Evolutionary conservation across 139 green algal genomes (phyloP).

Genomic region (Chlorella sp.): DNA sequence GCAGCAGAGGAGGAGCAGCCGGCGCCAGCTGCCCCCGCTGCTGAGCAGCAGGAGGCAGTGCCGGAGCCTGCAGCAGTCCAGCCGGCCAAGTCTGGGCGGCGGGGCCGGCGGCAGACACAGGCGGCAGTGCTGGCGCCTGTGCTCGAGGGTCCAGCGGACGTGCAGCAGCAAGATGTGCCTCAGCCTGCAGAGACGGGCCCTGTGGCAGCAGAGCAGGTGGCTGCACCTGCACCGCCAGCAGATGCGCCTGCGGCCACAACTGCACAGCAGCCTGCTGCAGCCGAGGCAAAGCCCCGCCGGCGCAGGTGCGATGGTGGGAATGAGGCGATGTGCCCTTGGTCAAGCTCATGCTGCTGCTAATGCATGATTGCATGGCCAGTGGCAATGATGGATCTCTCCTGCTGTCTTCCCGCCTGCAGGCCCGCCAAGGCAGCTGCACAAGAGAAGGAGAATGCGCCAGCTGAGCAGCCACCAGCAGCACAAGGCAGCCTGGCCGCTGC

Average conservation of each 20-base stretch:
- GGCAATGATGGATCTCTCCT: no score
- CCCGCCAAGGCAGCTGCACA: background rate
- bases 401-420: no score
- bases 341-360: no score
- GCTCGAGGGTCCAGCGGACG: background rate
- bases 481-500: background rate
- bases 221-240: background rate
- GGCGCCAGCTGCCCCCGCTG: background rate
- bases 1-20: background rate
- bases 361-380: no score
- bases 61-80: background rate
- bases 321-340: no score
- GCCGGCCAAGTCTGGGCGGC: background rate
- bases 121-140: background rate
- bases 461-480: background rate
- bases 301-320: background rate
- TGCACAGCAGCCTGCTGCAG: background rate
- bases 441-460: background rate
- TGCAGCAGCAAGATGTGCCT: background rate
- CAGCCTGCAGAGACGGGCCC: background rate
- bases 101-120: constrained; percentile 2
- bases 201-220: background rate
- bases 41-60: background rate
- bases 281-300: background rate
- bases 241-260: background rate